phyloP scores from a whole-genome alignment of 2,329 filamentous ascomycete genomes.

The Xenosphaeropsis pyriputrescens region DNA sequence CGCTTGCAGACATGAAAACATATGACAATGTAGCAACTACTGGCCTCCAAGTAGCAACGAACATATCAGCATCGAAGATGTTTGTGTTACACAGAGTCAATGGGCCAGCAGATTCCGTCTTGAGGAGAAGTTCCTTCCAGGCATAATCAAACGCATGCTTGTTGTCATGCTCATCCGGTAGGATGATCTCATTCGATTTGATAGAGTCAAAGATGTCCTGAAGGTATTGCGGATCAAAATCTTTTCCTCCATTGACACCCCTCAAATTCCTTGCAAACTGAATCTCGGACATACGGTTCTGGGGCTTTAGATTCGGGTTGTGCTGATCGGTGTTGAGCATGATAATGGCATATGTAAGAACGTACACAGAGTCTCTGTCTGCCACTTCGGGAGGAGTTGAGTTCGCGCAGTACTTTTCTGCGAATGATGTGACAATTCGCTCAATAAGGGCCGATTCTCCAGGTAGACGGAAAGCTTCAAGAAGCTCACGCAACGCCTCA shows the following conservation, averaged over 20 bases:
- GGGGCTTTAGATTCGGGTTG: slow-evolving; percentile 71
- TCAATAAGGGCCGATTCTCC: slow-evolving; percentile 90
- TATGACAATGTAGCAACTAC: slow-evolving; percentile 92
- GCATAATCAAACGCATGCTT: slow-evolving; percentile 94
- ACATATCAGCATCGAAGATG: slow-evolving; percentile 95
- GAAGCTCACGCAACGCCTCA: slow-evolving; percentile 73
- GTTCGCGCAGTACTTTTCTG: slow-evolving; percentile 66
- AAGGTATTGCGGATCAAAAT: slow-evolving; percentile 75
- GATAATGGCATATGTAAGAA: slow-evolving; percentile 91
- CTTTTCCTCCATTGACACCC: slow-evolving; percentile 71
- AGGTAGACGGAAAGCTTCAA: slow-evolving; percentile 85
- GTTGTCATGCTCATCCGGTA: slow-evolving; percentile 95
- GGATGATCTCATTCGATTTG: slow-evolving; percentile 83
- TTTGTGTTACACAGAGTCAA: slow-evolving; percentile 78
- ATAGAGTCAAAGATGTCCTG: slow-evolving; percentile 84
- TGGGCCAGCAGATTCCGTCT: slow-evolving; percentile 61
- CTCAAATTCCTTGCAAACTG: slow-evolving; percentile 84
- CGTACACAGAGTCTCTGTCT: slow-evolving; percentile 76
- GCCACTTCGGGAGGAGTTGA: slow-evolving; percentile 60
- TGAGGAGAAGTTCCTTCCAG: slow-evolving; percentile 86
- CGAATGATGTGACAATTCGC: slow-evolving; percentile 76
- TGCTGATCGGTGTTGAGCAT: slow-evolving; percentile 96
- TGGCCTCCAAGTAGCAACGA: slow-evolving; percentile 87
- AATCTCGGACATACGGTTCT: slow-evolving; percentile 69
- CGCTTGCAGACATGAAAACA: slow-evolving; percentile 96